Conservation (phyloP, 768 basidiomycete species). For the Pulveroboletus sp. region DNA sequence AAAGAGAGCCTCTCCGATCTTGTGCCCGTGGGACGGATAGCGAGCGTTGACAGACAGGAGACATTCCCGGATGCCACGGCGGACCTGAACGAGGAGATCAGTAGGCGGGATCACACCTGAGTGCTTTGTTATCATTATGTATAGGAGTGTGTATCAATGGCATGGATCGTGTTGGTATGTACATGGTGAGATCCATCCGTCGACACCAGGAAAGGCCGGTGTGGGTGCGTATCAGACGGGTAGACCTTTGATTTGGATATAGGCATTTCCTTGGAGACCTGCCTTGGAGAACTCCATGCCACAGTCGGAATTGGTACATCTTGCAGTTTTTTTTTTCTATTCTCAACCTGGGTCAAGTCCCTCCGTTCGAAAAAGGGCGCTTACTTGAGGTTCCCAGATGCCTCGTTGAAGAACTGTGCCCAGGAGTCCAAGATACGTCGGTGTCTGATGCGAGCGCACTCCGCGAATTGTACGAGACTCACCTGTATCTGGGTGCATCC, state of each 20-base stretch:
- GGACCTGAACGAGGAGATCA: slow-evolving; percentile 62
- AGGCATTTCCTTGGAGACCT: slow-evolving; percentile 36
- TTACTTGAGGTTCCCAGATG: slow-evolving; percentile 34
- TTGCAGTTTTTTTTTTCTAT: slow-evolving; percentile 3
- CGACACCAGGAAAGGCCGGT: slow-evolving; percentile 11
- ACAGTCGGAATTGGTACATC: slow-evolving; percentile 38
- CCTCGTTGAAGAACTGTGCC: slow-evolving; percentile 37
- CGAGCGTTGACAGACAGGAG: slow-evolving; percentile 51
- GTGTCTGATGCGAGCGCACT: not conserved
- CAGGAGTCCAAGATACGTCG: not conserved
- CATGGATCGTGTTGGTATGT: slow-evolving; percentile 25
- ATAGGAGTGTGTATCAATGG: slow-evolving; percentile 16
- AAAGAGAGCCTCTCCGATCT: slow-evolving; percentile 61
- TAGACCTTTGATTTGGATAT: slow-evolving; percentile 38
- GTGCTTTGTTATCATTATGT: slow-evolving; percentile 13
- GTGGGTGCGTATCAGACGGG: slow-evolving; percentile 24
- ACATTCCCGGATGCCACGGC: slow-evolving; percentile 61
- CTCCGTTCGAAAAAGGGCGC: slow-evolving; percentile 13
- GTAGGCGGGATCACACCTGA: slow-evolving; percentile 29
- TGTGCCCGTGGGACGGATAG: slow-evolving; percentile 60
- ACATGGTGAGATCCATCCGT: slow-evolving; percentile 24
- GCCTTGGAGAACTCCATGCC: slow-evolving; percentile 39
- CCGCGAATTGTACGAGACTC: slow-evolving; percentile 6
- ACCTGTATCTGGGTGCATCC: slow-evolving; percentile 42
- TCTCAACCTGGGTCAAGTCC: slow-evolving; percentile 9